phyloP scores from a whole-genome alignment of 345 rosid species.

The Gossypium sturtianum region DNA sequence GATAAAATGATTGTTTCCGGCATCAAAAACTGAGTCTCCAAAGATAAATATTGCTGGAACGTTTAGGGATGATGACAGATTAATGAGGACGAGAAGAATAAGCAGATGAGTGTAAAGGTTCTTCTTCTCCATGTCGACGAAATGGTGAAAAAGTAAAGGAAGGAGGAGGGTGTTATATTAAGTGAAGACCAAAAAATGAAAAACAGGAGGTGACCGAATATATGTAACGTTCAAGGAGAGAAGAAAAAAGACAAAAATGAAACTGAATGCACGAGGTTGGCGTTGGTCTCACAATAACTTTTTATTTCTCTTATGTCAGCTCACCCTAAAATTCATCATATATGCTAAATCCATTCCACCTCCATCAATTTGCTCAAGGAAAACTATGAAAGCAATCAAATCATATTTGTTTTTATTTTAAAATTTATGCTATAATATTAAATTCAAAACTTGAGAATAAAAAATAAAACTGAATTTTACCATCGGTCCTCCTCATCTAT shows the following conservation, averaged over 20 bases:
- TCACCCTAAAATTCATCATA: not conserved
- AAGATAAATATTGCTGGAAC: slow-evolving; percentile 50
- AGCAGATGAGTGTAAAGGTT: slow-evolving; percentile 9
- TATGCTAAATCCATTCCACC: too few species aligned
- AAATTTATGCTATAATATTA: too few species aligned
- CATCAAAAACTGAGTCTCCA: slow-evolving; percentile 65
- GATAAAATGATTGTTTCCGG: slow-evolving; percentile 63
- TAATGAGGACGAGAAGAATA: not conserved
- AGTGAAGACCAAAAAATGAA: not conserved
- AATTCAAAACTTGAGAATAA: too few species aligned
- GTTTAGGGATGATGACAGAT: slow-evolving; percentile 7
- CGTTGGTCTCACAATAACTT: not conserved
- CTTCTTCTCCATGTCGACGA: slow-evolving; percentile 3
- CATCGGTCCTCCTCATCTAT: too few species aligned
- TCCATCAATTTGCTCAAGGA: too few species aligned
- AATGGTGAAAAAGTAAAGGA: not conserved
- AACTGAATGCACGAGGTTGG: slow-evolving; percentile 11
- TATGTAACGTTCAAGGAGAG: not conserved
- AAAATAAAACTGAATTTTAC: too few species aligned
- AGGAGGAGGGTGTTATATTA: not conserved
- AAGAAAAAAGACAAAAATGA: slow-evolving; percentile 1
- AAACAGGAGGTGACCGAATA: not conserved
- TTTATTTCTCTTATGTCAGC: not conserved
- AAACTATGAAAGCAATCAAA: too few species aligned
- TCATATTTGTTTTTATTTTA: too few species aligned